These are phyloP conservation scores for Clavispora carvajalis DNA, from an alignment of 805 yeast genomes.

Conservation along the genomic window DNA sequence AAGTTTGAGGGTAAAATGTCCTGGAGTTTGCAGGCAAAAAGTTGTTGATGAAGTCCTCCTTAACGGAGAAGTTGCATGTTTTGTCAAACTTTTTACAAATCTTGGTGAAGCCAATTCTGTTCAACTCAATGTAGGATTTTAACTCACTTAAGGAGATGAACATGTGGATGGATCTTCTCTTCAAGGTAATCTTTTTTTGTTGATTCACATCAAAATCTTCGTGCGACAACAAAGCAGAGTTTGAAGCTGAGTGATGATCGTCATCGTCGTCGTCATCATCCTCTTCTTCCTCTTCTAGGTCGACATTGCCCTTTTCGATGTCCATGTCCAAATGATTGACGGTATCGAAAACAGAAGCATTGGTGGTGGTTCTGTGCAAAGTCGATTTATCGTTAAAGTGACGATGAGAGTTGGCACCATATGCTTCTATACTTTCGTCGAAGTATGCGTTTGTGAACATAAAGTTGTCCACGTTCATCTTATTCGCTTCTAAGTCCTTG, in stretches of 20 bases:
- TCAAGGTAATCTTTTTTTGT: slow-evolving; percentile 54
- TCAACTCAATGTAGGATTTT: slow-evolving; percentile 76
- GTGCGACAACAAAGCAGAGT: slow-evolving; percentile 23
- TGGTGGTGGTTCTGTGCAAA: slow-evolving; percentile 18
- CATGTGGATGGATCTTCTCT: slow-evolving; percentile 57
- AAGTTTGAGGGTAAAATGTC: slow-evolving; percentile 45
- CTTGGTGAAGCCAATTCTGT: slow-evolving; percentile 83
- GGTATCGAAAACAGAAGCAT: slow-evolving; percentile 24
- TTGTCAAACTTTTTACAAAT: slow-evolving; percentile 92
- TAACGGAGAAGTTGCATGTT: slow-evolving; percentile 57
- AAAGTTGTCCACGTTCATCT: slow-evolving; percentile 23
- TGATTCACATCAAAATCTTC: slow-evolving; percentile 16
- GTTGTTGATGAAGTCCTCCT: slow-evolving; percentile 49
- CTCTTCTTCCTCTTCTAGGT: slow-evolving; percentile 29
- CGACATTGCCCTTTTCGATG: slow-evolving; percentile 20
- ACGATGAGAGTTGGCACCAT: slow-evolving; percentile 16
- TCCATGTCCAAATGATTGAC: slow-evolving; percentile 24
- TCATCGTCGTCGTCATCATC: slow-evolving; percentile 22
- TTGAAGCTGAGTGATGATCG: slow-evolving; percentile 16
- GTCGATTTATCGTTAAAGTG: slow-evolving; percentile 17
- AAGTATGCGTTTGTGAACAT: slow-evolving; percentile 22
- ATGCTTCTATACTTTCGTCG: slow-evolving; percentile 4
- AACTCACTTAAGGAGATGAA: slow-evolving; percentile 79
- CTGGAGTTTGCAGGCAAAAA: slow-evolving; percentile 44
- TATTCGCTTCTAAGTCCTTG: slow-evolving; percentile 38